Evolutionary conservation across 1,284 basidiomycete species (phyloP).

Genomic region (Cutaneotrichosporon sp.): DNA sequence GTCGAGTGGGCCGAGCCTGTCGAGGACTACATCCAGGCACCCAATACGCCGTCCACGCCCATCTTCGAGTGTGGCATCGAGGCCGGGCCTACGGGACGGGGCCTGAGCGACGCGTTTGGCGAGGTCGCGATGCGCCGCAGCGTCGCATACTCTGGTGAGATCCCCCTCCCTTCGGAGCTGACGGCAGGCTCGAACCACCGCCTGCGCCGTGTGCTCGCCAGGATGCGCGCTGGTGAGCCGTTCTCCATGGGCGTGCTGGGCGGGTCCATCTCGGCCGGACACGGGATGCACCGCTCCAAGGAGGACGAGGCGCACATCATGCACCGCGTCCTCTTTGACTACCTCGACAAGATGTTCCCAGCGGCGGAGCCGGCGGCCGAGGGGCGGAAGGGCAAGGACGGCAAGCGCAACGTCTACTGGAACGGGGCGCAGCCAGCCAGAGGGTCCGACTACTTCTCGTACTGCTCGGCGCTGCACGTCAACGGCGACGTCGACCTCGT

Average conservation of each 20-base stretch:
- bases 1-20: background rate
- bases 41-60: background rate
- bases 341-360: constrained; percentile 43
- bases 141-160: constrained; percentile 1
- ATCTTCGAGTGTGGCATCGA: constrained; percentile 11
- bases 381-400: constrained; percentile 6
- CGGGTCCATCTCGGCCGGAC: constrained; percentile 41
- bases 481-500: constrained; percentile 37
- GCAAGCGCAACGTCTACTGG: constrained; percentile 28
- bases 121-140: constrained; percentile 9
- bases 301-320: constrained; percentile 34
- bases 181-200: constrained; percentile 29
- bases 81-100: constrained; percentile 7
- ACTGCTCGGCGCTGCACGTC: constrained; percentile 36
- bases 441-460: constrained; percentile 39
- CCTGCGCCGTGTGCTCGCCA: constrained; percentile 28
- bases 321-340: constrained; percentile 42
- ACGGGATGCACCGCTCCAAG: constrained; percentile 25
- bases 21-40: background rate
- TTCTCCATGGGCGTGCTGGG: constrained; percentile 34
- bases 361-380: constrained; percentile 8
- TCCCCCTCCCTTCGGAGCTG: background rate
- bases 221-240: constrained; percentile 29
- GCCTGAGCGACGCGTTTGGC: constrained; percentile 12
- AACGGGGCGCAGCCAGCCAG: constrained; percentile 34